Conservation (phyloP, 176 grass and related monocot species). For the Eremochloa ophiuroides region DNA sequence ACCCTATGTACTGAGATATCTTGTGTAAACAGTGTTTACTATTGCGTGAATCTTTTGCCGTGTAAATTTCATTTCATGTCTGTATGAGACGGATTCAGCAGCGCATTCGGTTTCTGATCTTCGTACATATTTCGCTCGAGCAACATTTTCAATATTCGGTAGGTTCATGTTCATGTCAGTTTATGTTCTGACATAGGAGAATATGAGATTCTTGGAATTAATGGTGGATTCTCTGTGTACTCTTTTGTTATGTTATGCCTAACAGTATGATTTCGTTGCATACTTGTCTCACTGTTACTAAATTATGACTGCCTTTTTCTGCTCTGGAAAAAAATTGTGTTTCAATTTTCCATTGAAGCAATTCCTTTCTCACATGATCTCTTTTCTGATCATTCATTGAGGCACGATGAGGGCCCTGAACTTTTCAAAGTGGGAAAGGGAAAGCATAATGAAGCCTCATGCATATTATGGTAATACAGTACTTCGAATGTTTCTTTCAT, state of each 20-base stretch:
- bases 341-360: constrained; percentile 14
- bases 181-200: not conserved
- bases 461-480: not conserved
- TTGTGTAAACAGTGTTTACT: not conserved
- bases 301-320: constrained; percentile 12
- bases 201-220: constrained; percentile 7
- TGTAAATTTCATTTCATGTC: not conserved
- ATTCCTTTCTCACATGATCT: constrained; percentile 26
- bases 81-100: not conserved
- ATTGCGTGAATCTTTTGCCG: not conserved
- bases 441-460: constrained; percentile 22
- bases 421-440: constrained; percentile 42
- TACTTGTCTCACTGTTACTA: not conserved
- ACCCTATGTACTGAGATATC: not conserved
- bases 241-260: not conserved
- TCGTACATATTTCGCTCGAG: too few relatives aligned
- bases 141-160: not conserved
- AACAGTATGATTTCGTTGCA: not conserved
- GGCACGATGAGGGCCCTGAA: constrained; percentile 23
- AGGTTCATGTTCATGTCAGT: not conserved
- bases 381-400: constrained; percentile 26
- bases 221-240: constrained; percentile 1
- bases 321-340: not conserved
- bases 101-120: not conserved
- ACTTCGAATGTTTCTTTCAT: constrained; percentile 16